These are phyloP conservation scores for Rhynchosporium secalis DNA, from an alignment of 2,329 filamentous ascomycete genomes.

Conservation along the genomic window DNA sequence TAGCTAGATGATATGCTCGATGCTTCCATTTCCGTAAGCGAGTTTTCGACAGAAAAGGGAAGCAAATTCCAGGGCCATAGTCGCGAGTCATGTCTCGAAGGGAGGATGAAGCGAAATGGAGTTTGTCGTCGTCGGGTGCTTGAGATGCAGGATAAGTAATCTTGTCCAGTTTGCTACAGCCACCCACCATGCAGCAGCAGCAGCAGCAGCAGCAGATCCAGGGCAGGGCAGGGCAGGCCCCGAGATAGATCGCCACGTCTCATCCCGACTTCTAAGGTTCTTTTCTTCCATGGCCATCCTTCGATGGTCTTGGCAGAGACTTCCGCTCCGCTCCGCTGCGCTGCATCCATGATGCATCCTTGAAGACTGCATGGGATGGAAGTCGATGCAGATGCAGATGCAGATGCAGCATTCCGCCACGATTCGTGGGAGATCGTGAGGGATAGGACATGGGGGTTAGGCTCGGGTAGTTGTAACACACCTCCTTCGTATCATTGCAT, in stretches of 20 bases:
- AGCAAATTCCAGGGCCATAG: neutral
- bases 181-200: too few species aligned
- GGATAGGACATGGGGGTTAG: neutral
- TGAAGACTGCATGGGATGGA: neutral
- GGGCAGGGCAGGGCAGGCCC: neutral
- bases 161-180: neutral
- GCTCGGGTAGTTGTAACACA: too few species aligned
- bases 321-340: neutral
- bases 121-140: neutral
- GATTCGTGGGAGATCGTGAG: slow-evolving; percentile 4
- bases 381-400: neutral
- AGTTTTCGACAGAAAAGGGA: neutral
- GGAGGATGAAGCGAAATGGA: too few species aligned
- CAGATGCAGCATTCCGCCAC: neutral
- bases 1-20: neutral
- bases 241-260: slow-evolving; percentile 1
- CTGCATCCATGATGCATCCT: neutral
- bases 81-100: slow-evolving; percentile 4
- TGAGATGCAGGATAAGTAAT: neutral
- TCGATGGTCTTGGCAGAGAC: neutral
- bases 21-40: neutral
- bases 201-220: too few species aligned
- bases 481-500: neutral
- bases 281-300: slow-evolving; percentile 1
- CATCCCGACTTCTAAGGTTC: neutral